Percentiles rank a stretch among this genome's conserved stretches.
Conservation (phyloP, 1,284 basidiomycete genomes). For the Ustilago vetiveriae region DNA sequence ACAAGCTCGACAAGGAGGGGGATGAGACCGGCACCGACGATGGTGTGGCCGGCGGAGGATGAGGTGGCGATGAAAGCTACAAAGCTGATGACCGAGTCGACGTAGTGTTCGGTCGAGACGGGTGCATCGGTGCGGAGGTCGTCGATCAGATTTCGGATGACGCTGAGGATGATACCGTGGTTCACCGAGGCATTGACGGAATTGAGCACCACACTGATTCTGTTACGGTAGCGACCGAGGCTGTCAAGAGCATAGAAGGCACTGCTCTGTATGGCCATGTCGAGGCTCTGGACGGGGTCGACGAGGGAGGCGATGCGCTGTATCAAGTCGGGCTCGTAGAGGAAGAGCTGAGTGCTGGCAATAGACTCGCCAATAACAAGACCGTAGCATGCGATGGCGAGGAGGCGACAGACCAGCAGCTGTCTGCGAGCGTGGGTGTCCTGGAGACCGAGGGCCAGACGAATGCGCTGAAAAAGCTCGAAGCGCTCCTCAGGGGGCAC, state of each 20-base stretch:
- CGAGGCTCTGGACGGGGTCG: constrained; percentile 39
- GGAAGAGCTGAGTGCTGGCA: constrained; percentile 83
- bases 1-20: constrained; percentile 74
- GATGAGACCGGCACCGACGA: constrained; percentile 95
- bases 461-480: constrained; percentile 86
- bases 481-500: constrained; percentile 87
- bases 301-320: constrained; percentile 54
- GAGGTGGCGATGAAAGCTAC: constrained; percentile 87
- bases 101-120: constrained; percentile 72
- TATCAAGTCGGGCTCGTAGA: constrained; percentile 90
- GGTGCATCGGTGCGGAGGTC: constrained; percentile 62
- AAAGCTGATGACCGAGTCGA: constrained; percentile 76
- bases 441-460: constrained; percentile 77
- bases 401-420: constrained; percentile 81
- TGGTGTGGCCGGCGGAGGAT: constrained; percentile 85
- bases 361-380: constrained; percentile 73
- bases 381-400: constrained; percentile 83
- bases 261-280: constrained; percentile 73
- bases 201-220: constrained; percentile 85
- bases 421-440: constrained; percentile 78
- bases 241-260: constrained; percentile 90
- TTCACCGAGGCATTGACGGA: constrained; percentile 94
- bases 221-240: constrained; percentile 82
- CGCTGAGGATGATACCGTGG: constrained; percentile 77
- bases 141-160: constrained; percentile 51